Conservation (phyloP, 805 yeast genomes). For the Jamesozyma gamospora region DNA sequence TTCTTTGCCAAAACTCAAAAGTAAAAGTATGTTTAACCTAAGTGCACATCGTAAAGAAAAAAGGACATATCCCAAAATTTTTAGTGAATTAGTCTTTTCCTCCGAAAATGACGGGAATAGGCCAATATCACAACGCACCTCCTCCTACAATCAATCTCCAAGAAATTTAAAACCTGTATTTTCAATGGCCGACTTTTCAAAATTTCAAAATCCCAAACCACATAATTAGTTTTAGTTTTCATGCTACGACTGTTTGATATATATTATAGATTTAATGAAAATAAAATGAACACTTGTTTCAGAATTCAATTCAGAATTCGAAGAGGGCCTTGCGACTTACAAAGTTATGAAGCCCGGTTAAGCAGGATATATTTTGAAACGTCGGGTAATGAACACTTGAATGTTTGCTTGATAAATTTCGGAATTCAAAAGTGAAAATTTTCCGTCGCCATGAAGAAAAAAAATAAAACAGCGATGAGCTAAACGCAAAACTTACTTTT, state of each 20-base stretch:
- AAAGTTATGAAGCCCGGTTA: too few species aligned
- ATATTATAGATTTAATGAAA: too few species aligned
- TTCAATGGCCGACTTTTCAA: conserved; percentile 23
- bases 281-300: too few species aligned
- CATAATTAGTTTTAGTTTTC: neutral
- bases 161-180: conserved; percentile 5
- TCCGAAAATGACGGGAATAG: neutral
- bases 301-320: too few species aligned
- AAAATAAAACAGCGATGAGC: neutral
- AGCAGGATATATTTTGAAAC: too few species aligned
- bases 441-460: neutral
- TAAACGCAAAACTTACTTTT: too few species aligned
- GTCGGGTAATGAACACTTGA: neutral
- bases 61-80: neutral
- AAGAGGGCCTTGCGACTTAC: too few species aligned
- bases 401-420: neutral
- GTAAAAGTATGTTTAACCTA: conserved; percentile 25
- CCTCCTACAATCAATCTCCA: conserved; percentile 3
- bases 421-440: neutral
- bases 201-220: conserved; percentile 11
- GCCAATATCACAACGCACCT: conserved; percentile 2
- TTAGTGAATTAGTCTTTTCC: neutral
- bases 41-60: neutral
- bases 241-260: too few species aligned
- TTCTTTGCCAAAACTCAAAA: conserved; percentile 10